Conservation (phyloP, 2,329 filamentous ascomycete species). For the Microascus cirrosus region DNA sequence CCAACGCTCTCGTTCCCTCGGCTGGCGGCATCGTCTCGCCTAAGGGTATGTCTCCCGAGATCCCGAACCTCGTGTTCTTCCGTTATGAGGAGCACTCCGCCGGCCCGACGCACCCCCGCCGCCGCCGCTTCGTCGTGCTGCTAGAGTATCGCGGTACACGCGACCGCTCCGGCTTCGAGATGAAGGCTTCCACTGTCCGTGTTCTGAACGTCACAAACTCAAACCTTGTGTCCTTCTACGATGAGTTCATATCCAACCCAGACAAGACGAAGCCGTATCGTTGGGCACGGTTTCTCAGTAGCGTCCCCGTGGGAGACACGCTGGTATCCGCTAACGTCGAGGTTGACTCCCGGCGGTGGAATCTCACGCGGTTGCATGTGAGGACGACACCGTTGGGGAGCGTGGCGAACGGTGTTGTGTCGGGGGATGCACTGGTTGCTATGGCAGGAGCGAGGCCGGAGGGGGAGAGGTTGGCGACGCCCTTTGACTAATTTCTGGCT, state of each 20-base stretch:
- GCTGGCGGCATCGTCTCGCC: conserved; percentile 1
- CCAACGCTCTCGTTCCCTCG: neutral
- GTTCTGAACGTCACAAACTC: conserved; percentile 1
- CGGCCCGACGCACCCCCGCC: neutral
- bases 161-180: neutral
- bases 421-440: neutral
- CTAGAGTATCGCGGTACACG: neutral
- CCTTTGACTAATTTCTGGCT: neutral
- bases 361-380: neutral
- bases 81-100: conserved; percentile 2
- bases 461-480: neutral
- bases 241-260: neutral
- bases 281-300: neutral
- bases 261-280: neutral
- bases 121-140: conserved; percentile 4
- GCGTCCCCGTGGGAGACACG: neutral
- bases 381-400: neutral
- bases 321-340: neutral
- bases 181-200: neutral
- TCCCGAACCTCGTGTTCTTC: neutral
- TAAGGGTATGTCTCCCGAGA: neutral
- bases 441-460: neutral
- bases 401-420: neutral
- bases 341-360: neutral
- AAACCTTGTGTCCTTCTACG: neutral